Evolutionary conservation across 768 basidiomycete species (phyloP), one percentile per base, ranked within the genome.

Genomic region (Mrakia frigida): DNA sequence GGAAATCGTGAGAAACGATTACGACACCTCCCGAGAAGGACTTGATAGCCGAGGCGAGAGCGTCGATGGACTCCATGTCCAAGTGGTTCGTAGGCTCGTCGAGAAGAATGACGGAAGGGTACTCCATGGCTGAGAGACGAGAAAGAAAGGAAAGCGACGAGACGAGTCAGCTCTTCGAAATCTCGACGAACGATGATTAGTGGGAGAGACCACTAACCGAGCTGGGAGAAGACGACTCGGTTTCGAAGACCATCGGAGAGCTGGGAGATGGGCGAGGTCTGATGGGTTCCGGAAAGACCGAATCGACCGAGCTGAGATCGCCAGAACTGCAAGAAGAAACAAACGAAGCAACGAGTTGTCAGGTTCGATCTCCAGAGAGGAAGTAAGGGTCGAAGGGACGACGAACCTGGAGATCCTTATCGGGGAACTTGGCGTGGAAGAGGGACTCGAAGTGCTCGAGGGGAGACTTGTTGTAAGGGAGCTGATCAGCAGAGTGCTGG

Each of bases 1-100:
- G 92, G 91, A 99, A 99, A 85, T 99, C 96, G 86, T 98, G 97
- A 68, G 95, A 98, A 79, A 99, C 97, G 83, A 99, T 98, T 80
- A 98, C 97, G 56, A 99, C 97, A 81, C 97, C 96, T 77, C 97
- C 97, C 82, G 92, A 91, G 83, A 93, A 99, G 82, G 92, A 92
- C 84, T 96, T 97, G 87, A 99, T 98, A 70, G 97, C 96, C 35
- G 84, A 84, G 10, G 97, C 97, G 68, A 99, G 88, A 1, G 97
- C 96, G 82, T 98, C 96, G 83, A 99, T 99, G 39, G 93, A 95
- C 79, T 88, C 90, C 96, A 97, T 96, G 83, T 97, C 94, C 87
- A 97, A 88, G 84, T 98, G 94, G 83, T 97, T 98, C 56, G 94
- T 98, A 70, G 95, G 83, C 80, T 84, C 83, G 76, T 84, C 83